A percentile compares a stretch with the other conserved stretches of the same genome.
Conservation (phyloP, 352 stramenopile species). For the Globisporangium alternatum region DNA sequence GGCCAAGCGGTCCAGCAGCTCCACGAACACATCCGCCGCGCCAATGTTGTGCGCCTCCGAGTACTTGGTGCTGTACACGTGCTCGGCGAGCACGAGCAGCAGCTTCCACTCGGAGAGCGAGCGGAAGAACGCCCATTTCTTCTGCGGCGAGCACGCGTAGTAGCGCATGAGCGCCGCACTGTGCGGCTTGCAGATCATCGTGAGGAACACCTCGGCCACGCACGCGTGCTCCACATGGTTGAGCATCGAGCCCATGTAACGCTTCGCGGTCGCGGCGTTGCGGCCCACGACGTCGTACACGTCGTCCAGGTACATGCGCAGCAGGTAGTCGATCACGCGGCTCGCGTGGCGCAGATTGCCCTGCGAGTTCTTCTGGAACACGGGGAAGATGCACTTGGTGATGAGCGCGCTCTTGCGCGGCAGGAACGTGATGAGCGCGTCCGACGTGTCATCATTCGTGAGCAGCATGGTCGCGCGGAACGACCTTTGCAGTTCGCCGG, state of each 20-base stretch:
- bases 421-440: conserved; percentile 80
- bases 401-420: conserved; percentile 76
- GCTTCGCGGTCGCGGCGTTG: conserved; percentile 51
- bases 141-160: conserved; percentile 63
- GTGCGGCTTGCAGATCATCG: conserved; percentile 85
- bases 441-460: conserved; percentile 79
- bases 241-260: conserved; percentile 87
- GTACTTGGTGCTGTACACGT: conserved; percentile 67
- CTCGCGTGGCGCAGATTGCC: conserved; percentile 88
- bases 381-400: conserved; percentile 74
- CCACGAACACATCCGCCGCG: conserved; percentile 86
- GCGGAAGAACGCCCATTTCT: conserved; percentile 89
- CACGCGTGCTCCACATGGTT: conserved; percentile 73
- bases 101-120: conserved; percentile 87
- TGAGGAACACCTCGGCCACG: conserved; percentile 86
- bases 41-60: conserved; percentile 70
- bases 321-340: conserved; percentile 82
- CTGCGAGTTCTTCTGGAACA: conserved; percentile 62
- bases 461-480: conserved; percentile 89
- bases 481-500: conserved; percentile 63
- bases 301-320: conserved; percentile 85
- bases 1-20: conserved; percentile 83
- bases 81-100: conserved; percentile 76
- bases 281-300: conserved; percentile 83
- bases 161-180: conserved; percentile 65